Conservation (phyloP, 805 yeast genomes). For the Suhomyces pyralidae region DNA sequence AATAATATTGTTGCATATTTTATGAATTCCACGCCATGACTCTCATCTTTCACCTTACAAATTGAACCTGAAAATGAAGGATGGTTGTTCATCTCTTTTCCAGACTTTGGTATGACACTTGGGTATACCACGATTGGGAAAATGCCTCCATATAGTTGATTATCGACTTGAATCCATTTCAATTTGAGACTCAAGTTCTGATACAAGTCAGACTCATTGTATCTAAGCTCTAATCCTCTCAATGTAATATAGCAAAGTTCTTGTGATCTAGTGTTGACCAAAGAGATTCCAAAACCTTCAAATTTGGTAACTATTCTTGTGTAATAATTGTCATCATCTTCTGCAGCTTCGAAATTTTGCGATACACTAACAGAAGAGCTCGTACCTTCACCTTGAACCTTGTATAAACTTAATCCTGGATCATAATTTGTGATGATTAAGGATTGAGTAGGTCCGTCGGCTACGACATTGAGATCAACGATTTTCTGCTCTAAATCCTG, state of each 20-base stretch:
- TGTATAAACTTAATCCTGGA: constrained; percentile 72
- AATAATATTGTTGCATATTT: constrained; percentile 87
- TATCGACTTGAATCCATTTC: constrained; percentile 95
- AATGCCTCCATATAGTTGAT: constrained; percentile 82
- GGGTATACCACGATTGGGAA: constrained; percentile 91
- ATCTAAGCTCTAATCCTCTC: constrained; percentile 75
- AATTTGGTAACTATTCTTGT: constrained; percentile 59
- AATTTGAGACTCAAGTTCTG: constrained; percentile 76
- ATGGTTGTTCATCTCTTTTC: constrained; percentile 79
- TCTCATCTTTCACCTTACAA: constrained; percentile 79
- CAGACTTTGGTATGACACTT: constrained; percentile 79
- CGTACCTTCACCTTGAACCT: constrained; percentile 35
- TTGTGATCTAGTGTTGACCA: constrained; percentile 65
- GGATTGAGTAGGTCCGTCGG: constrained; percentile 94
- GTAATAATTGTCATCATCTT: constrained; percentile 51
- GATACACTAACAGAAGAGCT: constrained; percentile 26
- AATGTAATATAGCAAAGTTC: constrained; percentile 84
- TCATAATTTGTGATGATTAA: constrained; percentile 81
- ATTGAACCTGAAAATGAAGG: constrained; percentile 88
- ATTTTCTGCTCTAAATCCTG: constrained; percentile 43
- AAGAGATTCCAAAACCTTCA: constrained; percentile 85
- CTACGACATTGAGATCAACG: constrained; percentile 87
- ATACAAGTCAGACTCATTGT: constrained; percentile 79
- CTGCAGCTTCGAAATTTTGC: constrained; percentile 52
- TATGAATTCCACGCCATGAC: constrained; percentile 85